phyloP scores from a whole-genome alignment of 1,284 basidiomycete genomes.

The Cystobasidium pallidum region DNA sequence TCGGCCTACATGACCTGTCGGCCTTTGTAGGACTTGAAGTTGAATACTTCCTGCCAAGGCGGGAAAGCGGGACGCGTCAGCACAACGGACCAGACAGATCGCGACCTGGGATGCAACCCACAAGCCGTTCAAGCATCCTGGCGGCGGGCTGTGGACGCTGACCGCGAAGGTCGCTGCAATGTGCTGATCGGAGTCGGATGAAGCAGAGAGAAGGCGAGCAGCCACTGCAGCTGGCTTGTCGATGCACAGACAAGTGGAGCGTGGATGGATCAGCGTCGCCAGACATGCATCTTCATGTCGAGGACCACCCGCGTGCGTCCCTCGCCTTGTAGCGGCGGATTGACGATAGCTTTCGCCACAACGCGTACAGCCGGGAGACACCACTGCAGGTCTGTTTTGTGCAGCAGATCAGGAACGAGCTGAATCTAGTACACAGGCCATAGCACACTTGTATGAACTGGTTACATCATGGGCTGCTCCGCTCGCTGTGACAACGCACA shows the following conservation, averaged over 20 bases:
- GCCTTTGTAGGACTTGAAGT: constrained; percentile 76
- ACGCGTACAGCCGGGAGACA: background rate
- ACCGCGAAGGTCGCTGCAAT: constrained; percentile 6
- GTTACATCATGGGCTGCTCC: background rate
- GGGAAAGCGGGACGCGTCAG: constrained; percentile 22
- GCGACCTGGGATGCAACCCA: background rate
- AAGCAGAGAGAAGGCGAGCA: background rate
- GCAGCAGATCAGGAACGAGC: too few relatives aligned
- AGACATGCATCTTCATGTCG: too few relatives aligned
- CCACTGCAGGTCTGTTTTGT: too few relatives aligned
- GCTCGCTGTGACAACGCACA: background rate
- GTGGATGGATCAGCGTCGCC: background rate
- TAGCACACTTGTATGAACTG: too few relatives aligned
- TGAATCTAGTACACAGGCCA: too few relatives aligned
- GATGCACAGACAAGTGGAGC: background rate
- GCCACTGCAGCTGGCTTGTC: background rate
- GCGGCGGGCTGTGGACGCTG: constrained; percentile 7
- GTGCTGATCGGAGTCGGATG: background rate
- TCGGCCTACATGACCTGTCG: constrained; percentile 48
- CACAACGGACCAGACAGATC: background rate
- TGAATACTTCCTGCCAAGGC: constrained; percentile 66
- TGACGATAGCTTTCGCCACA: background rate
- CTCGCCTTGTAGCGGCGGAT: background rate
- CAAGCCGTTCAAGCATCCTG: constrained; percentile 42
- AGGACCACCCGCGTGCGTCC: too few relatives aligned